Evolutionary conservation across 1,139 yeast genomes (phyloP), one percentile per base, ranked within the genome.

Genomic region (Blastobotrys capitulatus): DNA sequence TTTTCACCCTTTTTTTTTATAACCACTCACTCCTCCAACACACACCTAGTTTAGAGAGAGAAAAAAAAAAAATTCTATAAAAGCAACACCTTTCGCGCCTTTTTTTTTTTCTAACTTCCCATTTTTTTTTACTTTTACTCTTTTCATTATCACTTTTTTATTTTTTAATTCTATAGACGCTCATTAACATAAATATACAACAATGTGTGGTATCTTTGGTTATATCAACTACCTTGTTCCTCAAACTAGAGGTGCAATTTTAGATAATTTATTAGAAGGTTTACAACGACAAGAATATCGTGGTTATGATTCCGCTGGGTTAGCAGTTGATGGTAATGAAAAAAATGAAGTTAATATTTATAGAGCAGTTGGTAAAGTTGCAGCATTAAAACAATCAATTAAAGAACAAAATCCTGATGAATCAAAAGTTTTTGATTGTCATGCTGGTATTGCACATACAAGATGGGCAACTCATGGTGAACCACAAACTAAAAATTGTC

Each of bases 391-490:
- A 64, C 79, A 85, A 62, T 82, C 80, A 65, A 80, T 90, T 57
- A 78, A 75, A 38, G 61, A 60, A 41, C 54, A 66, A 42, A 68
- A 71, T 40, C 74, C 75, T 49, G 70, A 80, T 50, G 76, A 80
- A 52, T 78, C 83, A 64, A 77, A 83, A 60, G 76, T 80, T 25
- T 88, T 88, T 64, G 84, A 82, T 60, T 82, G 85, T 68, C 98
- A 92, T 66, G 92, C 83, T 53, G 98, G 96, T 66, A 92, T 94
- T 68, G 97, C 98, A 38, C 99, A 94, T 71, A 94, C 99, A 16
- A 85, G 99, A 76, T 94, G 99, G 99, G 98, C 99, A 44, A 94
- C 99, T 42, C 99, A 94, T 70, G 99, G 99, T 70, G 87, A 83
- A 62, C 97, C 97, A 51, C 80, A 79, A 61, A 80, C 77, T 53